phyloP scores from a whole-genome alignment of 2,329 filamentous ascomycete species.

The Fonsecaea nubica region DNA sequence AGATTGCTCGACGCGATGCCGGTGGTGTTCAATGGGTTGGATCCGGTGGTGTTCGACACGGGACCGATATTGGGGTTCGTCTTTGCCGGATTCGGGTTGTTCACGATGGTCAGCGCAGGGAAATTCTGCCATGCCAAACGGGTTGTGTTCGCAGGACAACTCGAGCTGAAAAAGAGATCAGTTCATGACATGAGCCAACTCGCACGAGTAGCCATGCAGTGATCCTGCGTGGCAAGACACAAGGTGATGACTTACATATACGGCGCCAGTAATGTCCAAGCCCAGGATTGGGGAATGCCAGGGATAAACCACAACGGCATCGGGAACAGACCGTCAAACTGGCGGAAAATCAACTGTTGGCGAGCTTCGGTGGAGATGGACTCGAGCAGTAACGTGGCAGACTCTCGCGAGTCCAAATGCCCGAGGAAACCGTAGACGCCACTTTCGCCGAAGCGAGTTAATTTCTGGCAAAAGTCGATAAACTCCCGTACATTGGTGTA shows the following conservation, averaged over 20 bases:
- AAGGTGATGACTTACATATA: background rate
- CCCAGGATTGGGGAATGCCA: constrained; percentile 82
- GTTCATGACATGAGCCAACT: background rate
- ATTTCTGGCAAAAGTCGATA: constrained; percentile 69
- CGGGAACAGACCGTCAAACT: constrained; percentile 60
- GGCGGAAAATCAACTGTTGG: constrained; percentile 67
- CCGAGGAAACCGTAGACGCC: constrained; percentile 82
- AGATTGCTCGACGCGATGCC: constrained; percentile 54
- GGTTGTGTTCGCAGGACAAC: constrained; percentile 73
- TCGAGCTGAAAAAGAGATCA: background rate
- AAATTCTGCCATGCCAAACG: constrained; percentile 86
- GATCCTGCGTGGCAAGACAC: too few species aligned
- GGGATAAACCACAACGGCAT: constrained; percentile 84
- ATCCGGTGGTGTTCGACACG: constrained; percentile 39
- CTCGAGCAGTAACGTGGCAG: constrained; percentile 67
- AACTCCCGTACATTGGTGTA: constrained; percentile 61
- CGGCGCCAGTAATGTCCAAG: constrained; percentile 68
- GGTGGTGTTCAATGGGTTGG: constrained; percentile 46
- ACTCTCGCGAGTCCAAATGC: constrained; percentile 77
- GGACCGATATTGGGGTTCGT: constrained; percentile 43
- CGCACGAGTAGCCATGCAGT: too few species aligned
- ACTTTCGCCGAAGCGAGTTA: constrained; percentile 75
- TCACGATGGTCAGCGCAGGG: constrained; percentile 72
- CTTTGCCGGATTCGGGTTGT: constrained; percentile 75
- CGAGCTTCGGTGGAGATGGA: constrained; percentile 64